Evolutionary conservation across 164 flowering plant species (phyloP).

Genomic region (Sextonia rubra): DNA sequence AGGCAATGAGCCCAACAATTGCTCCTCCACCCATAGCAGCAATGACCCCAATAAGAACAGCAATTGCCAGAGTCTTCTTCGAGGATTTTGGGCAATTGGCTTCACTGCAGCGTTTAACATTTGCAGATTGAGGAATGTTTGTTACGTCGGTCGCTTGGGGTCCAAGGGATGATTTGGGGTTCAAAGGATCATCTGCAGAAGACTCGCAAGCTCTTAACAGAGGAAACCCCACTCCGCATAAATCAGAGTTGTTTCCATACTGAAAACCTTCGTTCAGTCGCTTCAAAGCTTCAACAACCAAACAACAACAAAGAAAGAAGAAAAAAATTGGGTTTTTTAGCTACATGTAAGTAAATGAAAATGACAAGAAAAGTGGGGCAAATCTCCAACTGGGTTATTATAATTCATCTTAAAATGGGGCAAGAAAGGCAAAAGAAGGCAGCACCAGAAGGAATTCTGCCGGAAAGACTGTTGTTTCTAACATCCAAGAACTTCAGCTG

Average conservation of each 20-base stretch:
- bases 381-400: background rate
- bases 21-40: conserved; percentile 27
- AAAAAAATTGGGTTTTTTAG: too few species aligned
- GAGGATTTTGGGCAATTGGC: conserved; percentile 32
- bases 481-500: conserved; percentile 58
- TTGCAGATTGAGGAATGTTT: conserved; percentile 61
- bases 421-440: background rate
- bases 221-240: conserved; percentile 69
- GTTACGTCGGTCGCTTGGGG: conserved; percentile 25
- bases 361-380: background rate
- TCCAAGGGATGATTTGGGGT: conserved; percentile 51
- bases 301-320: background rate
- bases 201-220: conserved; percentile 41
- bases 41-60: conserved; percentile 40
- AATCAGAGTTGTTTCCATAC: conserved; percentile 55
- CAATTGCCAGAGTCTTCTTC: conserved; percentile 22
- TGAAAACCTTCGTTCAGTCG: conserved; percentile 61
- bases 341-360: too few species aligned
- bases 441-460: conserved; percentile 70
- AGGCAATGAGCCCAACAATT: conserved; percentile 36
- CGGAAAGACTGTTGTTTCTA: conserved; percentile 77
- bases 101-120: conserved; percentile 36
- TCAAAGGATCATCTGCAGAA: conserved; percentile 16
- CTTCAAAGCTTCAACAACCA: conserved; percentile 41
- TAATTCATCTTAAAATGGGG: background rate